Percentiles rank a stretch among this genome's conserved stretches.
These are phyloP conservation scores for Suillus paluster DNA, from an alignment of 768 basidiomycete species.

Conservation along the genomic window DNA sequence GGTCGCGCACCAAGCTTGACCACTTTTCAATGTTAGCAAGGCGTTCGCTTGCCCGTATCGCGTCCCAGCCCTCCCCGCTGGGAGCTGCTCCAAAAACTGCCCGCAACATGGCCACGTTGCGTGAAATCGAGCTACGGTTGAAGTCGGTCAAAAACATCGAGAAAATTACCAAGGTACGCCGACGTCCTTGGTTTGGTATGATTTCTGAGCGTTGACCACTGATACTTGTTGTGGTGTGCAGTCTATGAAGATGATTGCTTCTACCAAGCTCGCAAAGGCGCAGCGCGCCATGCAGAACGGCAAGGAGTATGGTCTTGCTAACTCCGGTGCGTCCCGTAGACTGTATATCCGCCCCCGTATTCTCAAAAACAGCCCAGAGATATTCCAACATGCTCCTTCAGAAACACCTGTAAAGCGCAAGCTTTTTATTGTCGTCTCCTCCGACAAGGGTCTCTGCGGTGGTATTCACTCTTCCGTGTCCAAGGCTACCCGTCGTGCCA, in stretches of 20 bases:
- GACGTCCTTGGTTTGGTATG: conserved; percentile 19
- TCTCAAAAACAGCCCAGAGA: conserved; percentile 55
- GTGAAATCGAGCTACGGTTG: conserved; percentile 94
- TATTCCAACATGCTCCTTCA: conserved; percentile 78
- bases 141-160: conserved; percentile 98
- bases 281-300: conserved; percentile 91
- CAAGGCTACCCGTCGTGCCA: conserved; percentile 81
- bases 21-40: conserved; percentile 51
- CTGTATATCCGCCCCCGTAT: conserved; percentile 11
- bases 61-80: conserved; percentile 42
- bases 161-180: conserved; percentile 96
- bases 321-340: conserved; percentile 62
- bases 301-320: conserved; percentile 92
- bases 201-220: conserved; percentile 1
- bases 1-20: conserved; percentile 18
- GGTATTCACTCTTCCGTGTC: conserved; percentile 98
- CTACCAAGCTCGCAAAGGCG: conserved; percentile 94
- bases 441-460: conserved; percentile 99
- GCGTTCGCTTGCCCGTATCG: conserved; percentile 49
- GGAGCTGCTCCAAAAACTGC: conserved; percentile 50
- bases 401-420: conserved; percentile 74
- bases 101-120: conserved; percentile 95
- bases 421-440: conserved; percentile 93
- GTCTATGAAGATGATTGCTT: conserved; percentile 99
- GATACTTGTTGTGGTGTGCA: conserved; percentile 33